phyloP scores from a whole-genome alignment of 176 grass and related monocot genomes.

The Elymus sibiricus region DNA sequence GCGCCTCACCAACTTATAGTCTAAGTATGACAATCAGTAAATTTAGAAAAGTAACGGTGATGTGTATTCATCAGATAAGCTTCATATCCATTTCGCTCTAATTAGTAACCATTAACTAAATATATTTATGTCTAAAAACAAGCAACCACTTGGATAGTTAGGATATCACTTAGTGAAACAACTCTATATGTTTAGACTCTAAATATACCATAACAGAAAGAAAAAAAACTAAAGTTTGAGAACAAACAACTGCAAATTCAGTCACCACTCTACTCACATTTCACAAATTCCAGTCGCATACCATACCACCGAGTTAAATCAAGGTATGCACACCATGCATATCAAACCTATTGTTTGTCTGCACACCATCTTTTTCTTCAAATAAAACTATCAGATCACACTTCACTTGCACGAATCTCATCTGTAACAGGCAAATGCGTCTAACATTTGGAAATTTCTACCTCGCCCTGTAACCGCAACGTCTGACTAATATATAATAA shows the following conservation, averaged over 20 bases:
- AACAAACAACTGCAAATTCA: background rate
- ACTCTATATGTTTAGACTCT: background rate
- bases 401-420: background rate
- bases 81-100: background rate
- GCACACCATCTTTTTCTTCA: no score
- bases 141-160: background rate
- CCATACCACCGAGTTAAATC: background rate
- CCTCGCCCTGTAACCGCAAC: background rate
- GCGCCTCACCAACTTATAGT: constrained; percentile 19
- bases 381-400: background rate
- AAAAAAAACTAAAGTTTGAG: background rate
- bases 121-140: background rate
- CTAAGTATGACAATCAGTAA: constrained; percentile 22
- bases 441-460: background rate
- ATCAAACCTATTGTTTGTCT: no score
- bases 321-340: background rate
- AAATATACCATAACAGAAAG: background rate
- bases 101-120: constrained; percentile 4
- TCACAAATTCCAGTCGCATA: background rate
- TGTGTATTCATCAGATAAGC: background rate
- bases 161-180: background rate
- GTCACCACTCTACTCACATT: background rate
- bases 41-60: constrained; percentile 3
- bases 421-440: background rate
- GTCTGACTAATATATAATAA: background rate